Conservation (phyloP, 129 eudicot genomes). For the Apium graveolens region DNA sequence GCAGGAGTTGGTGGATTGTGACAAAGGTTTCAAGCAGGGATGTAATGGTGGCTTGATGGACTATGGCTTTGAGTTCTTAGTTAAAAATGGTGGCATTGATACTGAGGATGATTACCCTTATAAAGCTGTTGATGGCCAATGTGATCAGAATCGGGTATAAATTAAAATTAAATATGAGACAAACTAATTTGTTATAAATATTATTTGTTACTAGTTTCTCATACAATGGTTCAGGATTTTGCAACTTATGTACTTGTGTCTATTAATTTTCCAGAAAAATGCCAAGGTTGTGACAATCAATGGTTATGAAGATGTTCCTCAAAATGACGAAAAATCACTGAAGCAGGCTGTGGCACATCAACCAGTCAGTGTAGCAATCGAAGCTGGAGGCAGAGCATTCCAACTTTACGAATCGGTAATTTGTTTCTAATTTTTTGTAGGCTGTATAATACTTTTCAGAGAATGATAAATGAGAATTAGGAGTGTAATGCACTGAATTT, state of each 20-base stretch:
- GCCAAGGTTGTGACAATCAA: slow-evolving; percentile 67
- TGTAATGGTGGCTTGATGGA: slow-evolving; percentile 97
- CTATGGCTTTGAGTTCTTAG: slow-evolving; percentile 66
- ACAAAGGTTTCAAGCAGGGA: slow-evolving; percentile 48
- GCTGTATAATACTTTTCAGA: not conserved
- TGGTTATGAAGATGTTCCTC: slow-evolving; percentile 69
- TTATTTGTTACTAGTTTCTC: not conserved
- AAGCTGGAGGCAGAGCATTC: slow-evolving; percentile 83
- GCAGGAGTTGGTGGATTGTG: slow-evolving; percentile 95
- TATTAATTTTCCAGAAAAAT: slow-evolving; percentile 44
- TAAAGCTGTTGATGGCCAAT: slow-evolving; percentile 52
- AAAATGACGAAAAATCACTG: slow-evolving; percentile 50
- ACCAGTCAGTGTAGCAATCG: slow-evolving; percentile 82
- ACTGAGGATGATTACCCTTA: slow-evolving; percentile 82
- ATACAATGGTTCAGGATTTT: not conserved
- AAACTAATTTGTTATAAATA: not conserved
- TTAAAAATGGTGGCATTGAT: slow-evolving; percentile 80
- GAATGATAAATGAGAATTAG: not conserved
- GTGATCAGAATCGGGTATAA: slow-evolving; percentile 56
- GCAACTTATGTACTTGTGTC: not conserved
- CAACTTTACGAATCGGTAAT: slow-evolving; percentile 76
- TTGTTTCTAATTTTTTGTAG: not conserved
- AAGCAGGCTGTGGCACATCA: slow-evolving; percentile 65
- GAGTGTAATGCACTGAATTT: not conserved
- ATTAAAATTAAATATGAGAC: not conserved